Percentiles rank a stretch among this genome's conserved stretches.
phyloP scores from a whole-genome alignment of 2,329 filamentous ascomycete genomes.

The Immersiporthe knoxdaviesiana region DNA sequence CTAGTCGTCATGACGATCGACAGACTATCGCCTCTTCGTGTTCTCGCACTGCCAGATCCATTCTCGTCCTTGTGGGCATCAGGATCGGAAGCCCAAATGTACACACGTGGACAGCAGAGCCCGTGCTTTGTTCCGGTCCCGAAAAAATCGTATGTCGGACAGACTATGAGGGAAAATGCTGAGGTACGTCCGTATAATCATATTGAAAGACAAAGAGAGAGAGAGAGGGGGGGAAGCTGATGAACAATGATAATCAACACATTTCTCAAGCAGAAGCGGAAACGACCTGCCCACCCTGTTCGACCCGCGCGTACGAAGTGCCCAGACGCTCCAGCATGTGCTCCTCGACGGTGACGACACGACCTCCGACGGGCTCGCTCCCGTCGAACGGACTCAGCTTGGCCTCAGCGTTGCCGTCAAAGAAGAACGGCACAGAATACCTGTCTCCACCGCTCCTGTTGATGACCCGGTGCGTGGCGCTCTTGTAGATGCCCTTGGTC shows the following conservation, averaged over 20 bases:
- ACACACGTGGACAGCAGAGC: neutral
- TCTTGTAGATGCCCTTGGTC: constrained; percentile 57
- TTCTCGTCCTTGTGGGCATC: neutral
- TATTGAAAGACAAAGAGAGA: neutral
- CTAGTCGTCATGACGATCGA: neutral
- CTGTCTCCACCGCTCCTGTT: constrained; percentile 54
- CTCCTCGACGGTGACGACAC: constrained; percentile 37
- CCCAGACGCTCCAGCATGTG: constrained; percentile 40
- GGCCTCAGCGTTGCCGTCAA: constrained; percentile 55
- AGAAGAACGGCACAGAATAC: constrained; percentile 61
- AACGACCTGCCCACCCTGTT: constrained; percentile 12
- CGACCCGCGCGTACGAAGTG: constrained; percentile 34
- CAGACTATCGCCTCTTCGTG: neutral
- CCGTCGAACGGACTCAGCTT: constrained; percentile 39
- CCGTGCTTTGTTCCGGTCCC: neutral
- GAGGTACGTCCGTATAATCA: neutral
- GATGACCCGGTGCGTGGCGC: constrained; percentile 58
- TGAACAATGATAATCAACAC: neutral
- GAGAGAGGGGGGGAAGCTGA: neutral
- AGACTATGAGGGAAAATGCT: too few species aligned
- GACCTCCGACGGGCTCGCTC: constrained; percentile 33
- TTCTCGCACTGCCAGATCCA: neutral
- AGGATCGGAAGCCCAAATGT: neutral
- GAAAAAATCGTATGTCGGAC: neutral
- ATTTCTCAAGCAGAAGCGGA: constrained; percentile 18